A percentile compares a stretch with the other conserved stretches of the same genome.
These are phyloP conservation scores for Aspergillus sp. DNA, from an alignment of 2,329 filamentous ascomycete species.

Conservation along the genomic window DNA sequence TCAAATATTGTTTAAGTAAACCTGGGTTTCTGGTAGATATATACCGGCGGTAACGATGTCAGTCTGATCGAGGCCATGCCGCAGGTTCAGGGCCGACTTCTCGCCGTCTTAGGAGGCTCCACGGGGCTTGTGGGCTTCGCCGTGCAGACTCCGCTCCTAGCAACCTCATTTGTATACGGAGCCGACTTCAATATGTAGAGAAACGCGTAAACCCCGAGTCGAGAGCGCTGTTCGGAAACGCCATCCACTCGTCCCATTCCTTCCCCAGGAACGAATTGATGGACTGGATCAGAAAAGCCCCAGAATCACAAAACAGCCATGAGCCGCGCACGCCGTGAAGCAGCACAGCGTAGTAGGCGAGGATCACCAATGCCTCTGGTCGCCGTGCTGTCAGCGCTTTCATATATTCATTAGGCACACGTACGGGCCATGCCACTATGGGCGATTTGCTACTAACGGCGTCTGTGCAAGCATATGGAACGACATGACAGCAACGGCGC, in stretches of 20 bases:
- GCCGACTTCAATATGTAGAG: too few species aligned
- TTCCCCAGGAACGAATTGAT: slow-evolving; percentile 16
- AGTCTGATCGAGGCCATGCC: too few species aligned
- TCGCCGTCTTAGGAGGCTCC: too few species aligned
- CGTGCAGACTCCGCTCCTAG: too few species aligned
- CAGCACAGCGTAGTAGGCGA: slow-evolving; percentile 30
- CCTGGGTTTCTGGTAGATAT: too few species aligned
- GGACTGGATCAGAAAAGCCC: slow-evolving; percentile 15
- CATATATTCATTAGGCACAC: slow-evolving; percentile 19
- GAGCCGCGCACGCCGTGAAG: slow-evolving; percentile 23
- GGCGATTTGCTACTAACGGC: slow-evolving; percentile 3
- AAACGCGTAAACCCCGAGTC: too few species aligned
- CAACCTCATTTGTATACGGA: too few species aligned
- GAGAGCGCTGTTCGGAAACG: slow-evolving; percentile 20
- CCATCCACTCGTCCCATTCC: slow-evolving; percentile 19
- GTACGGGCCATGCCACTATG: slow-evolving; percentile 19
- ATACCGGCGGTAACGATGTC: too few species aligned
- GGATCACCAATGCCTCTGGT: slow-evolving; percentile 30
- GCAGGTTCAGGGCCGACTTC: too few species aligned
- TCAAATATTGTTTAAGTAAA: too few species aligned
- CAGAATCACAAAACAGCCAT: slow-evolving; percentile 28
- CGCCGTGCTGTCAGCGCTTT: slow-evolving; percentile 20
- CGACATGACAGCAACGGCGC: slow-evolving; percentile 7
- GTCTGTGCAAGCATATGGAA: slow-evolving; percentile 9
- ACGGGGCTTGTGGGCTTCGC: too few species aligned